A percentile compares a stretch with the other conserved stretches of the same genome.
These are phyloP conservation scores for Stylosanthes scabra DNA, from an alignment of 331 rosid species.

Conservation along the genomic window DNA sequence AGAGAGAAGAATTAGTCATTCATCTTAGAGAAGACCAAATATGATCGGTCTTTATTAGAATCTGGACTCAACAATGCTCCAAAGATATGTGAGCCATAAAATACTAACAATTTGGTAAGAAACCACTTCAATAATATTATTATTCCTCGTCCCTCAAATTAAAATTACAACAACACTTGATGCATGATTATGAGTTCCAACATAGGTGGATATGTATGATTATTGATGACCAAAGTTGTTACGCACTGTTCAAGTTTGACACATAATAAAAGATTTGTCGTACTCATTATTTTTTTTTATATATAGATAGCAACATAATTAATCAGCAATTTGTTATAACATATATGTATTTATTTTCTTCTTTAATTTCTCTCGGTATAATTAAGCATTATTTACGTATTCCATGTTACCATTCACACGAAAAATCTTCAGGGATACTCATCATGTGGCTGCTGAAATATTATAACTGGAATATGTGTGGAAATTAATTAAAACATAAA, in stretches of 20 bases:
- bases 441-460: not conserved
- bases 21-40: slow-evolving; percentile 13
- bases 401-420: not conserved
- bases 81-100: slow-evolving; percentile 28
- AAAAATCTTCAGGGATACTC: not conserved
- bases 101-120: slow-evolving; percentile 21
- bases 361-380: not conserved
- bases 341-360: no score
- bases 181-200: slow-evolving; percentile 22
- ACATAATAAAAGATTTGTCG: not conserved
- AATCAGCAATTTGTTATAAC: slow-evolving; percentile 20
- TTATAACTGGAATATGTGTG: no score
- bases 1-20: slow-evolving; percentile 20
- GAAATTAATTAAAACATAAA: no score
- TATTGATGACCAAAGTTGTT: not conserved
- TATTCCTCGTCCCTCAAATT: slow-evolving; percentile 10
- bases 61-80: slow-evolving; percentile 28
- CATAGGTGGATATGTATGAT: slow-evolving; percentile 17
- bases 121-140: slow-evolving; percentile 11
- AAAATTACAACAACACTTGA: not conserved
- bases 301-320: not conserved
- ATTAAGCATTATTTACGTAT: not conserved
- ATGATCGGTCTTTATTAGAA: slow-evolving; percentile 38
- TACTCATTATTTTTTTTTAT: no score
- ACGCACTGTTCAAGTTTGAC: not conserved